phyloP scores from a whole-genome alignment of 2,329 filamentous ascomycete genomes.

The Dendrostoma leiphaemia region DNA sequence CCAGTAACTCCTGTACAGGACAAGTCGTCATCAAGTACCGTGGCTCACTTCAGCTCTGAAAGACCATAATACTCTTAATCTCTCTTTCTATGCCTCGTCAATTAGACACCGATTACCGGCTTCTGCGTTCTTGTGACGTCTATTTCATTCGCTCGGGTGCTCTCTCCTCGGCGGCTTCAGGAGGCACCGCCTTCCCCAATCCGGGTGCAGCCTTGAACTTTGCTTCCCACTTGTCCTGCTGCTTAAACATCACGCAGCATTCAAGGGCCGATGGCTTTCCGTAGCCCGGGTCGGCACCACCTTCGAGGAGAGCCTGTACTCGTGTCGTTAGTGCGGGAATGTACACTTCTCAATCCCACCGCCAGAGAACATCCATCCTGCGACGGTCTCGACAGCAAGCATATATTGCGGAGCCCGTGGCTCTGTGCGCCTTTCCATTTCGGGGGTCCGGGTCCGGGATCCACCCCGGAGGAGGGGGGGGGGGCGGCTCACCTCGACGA shows the following conservation, averaged over 20 bases:
- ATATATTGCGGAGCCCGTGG: too few species aligned
- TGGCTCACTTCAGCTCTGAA: too few species aligned
- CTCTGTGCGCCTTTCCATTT: neutral
- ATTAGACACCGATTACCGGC: too few species aligned
- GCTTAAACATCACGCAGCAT: constrained; percentile 51
- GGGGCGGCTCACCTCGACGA: constrained; percentile 51
- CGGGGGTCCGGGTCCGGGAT: neutral
- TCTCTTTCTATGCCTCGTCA: too few species aligned
- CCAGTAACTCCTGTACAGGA: too few species aligned
- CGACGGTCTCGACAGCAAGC: too few species aligned
- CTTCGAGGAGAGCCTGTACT: constrained; percentile 44
- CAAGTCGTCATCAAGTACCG: too few species aligned
- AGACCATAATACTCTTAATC: too few species aligned
- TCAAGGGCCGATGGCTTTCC: constrained; percentile 48
- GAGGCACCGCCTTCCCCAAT: constrained; percentile 37
- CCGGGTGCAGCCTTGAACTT: constrained; percentile 50
- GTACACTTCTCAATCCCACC: too few species aligned
- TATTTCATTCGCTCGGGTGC: constrained; percentile 2
- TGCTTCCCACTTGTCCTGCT: constrained; percentile 47
- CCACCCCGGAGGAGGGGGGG: neutral
- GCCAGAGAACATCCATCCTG: too few species aligned
- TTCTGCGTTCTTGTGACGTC: neutral
- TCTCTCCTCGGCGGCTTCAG: neutral
- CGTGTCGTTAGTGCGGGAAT: constrained; percentile 4
- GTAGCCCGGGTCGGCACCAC: constrained; percentile 53